Evolutionary conservation across 306 rosid genomes (phyloP).

Genomic region (Cucumis cinereus): DNA sequence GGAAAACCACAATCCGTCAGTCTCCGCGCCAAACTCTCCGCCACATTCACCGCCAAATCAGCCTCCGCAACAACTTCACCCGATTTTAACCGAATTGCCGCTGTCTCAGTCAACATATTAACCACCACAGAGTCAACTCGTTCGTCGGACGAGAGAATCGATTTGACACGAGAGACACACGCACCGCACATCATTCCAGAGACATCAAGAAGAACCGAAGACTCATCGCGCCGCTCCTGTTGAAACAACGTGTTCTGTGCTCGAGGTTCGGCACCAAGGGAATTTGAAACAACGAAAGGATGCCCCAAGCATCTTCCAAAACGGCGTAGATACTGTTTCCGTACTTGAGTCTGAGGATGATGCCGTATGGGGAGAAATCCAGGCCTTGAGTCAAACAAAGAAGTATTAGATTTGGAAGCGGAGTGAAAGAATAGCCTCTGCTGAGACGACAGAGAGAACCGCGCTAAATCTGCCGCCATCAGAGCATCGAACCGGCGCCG

Average conservation of each 20-base stretch:
- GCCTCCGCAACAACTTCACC: conserved; percentile 18
- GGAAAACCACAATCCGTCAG: conserved; percentile 79
- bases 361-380: conserved; percentile 17
- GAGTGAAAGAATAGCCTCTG: conserved; percentile 23
- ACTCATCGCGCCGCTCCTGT: conserved; percentile 22
- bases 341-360: conserved; percentile 9
- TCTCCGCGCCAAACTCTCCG: conserved; percentile 57
- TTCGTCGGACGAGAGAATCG: conserved; percentile 53
- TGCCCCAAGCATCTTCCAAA: conserved; percentile 8
- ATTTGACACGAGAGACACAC: conserved; percentile 84
- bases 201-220: conserved; percentile 62
- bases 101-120: conserved; percentile 94
- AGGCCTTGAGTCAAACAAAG: conserved; percentile 15
- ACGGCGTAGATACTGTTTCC: conserved; percentile 3
- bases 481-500: not conserved
- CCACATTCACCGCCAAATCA: conserved; percentile 26
- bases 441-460: conserved; percentile 21
- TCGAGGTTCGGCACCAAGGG: conserved; percentile 20
- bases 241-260: conserved; percentile 5
- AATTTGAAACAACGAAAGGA: conserved; percentile 27
- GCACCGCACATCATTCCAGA: conserved; percentile 96
- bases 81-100: conserved; percentile 62
- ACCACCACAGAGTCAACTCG: conserved; percentile 86
- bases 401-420: conserved; percentile 13
- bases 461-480: conserved; percentile 38